phyloP scores from a whole-genome alignment of 2,329 filamentous ascomycete species.

The Fusarium scirpi region DNA sequence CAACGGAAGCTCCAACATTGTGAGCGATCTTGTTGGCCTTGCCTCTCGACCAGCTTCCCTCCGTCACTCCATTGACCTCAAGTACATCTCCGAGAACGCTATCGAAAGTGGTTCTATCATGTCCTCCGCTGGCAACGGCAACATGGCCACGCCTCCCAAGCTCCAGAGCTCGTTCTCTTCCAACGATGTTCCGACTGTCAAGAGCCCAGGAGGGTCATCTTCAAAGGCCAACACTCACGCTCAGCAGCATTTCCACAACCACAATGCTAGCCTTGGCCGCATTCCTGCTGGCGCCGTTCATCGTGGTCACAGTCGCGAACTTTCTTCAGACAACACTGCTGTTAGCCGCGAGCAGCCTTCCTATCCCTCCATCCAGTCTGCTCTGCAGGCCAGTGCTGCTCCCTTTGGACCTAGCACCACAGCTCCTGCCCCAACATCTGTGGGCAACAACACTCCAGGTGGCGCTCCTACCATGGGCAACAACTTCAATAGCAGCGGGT shows the following conservation, averaged over 20 bases:
- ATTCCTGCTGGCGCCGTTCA: constrained; percentile 76
- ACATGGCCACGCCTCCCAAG: constrained; percentile 75
- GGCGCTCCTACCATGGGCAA: constrained; percentile 43
- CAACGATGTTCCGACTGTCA: constrained; percentile 88
- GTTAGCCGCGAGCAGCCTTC: constrained; percentile 59
- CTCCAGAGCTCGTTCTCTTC: constrained; percentile 90
- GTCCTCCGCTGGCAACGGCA: constrained; percentile 62
- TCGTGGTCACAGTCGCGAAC: constrained; percentile 79
- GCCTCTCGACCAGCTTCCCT: constrained; percentile 62
- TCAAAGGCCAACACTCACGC: constrained; percentile 69
- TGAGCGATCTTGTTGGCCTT: constrained; percentile 61
- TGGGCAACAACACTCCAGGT: constrained; percentile 45
- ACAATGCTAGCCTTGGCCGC: constrained; percentile 84
- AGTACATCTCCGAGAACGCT: constrained; percentile 62
- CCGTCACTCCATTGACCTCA: constrained; percentile 69
- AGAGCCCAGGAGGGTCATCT: constrained; percentile 69
- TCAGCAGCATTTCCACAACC: constrained; percentile 76
- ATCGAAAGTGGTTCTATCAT: constrained; percentile 56
- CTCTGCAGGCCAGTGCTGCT: constrained; percentile 82
- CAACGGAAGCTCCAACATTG: constrained; percentile 56
- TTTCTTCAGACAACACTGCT: constrained; percentile 65
- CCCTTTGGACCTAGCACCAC: constrained; percentile 76
- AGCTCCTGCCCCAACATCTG: constrained; percentile 46
- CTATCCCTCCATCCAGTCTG: constrained; percentile 74
- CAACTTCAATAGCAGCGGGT: constrained; percentile 50